phyloP scores from a whole-genome alignment of 2,329 filamentous ascomycete species.

The Stagonosporopsis rhizophila region DNA sequence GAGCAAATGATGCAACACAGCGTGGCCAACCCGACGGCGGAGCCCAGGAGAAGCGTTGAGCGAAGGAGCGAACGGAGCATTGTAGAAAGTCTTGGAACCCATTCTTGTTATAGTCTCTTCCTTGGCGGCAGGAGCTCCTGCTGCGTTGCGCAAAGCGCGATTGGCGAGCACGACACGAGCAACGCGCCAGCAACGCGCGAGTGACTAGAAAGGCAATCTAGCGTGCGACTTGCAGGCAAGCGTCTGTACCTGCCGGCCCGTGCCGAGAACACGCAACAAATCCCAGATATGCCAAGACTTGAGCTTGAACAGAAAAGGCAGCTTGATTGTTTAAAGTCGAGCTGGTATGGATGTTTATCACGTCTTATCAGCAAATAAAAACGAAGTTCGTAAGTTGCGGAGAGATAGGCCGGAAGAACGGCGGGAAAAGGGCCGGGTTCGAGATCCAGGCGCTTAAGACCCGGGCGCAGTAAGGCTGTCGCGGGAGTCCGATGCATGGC shows the following conservation, averaged over 20 bases:
- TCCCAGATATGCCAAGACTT: slow-evolving; percentile 4
- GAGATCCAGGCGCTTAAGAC: not conserved
- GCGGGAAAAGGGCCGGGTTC: not conserved
- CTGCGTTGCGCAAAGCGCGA: not conserved
- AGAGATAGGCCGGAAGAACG: not conserved
- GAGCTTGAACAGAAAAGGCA: slow-evolving; percentile 19
- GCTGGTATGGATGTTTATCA: slow-evolving; percentile 2
- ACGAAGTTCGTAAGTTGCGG: not conserved
- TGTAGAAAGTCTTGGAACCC: slow-evolving; percentile 1
- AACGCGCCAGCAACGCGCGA: not conserved
- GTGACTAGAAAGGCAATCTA: not conserved
- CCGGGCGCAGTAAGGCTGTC: not conserved
- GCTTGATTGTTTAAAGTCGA: slow-evolving; percentile 2
- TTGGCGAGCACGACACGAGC: slow-evolving; percentile 2
- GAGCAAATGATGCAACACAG: slow-evolving; percentile 13
- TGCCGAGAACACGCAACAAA: slow-evolving; percentile 3
- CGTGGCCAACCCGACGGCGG: slow-evolving; percentile 1
- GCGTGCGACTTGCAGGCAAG: not conserved
- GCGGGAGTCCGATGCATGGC: not conserved
- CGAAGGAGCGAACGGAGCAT: slow-evolving; percentile 1
- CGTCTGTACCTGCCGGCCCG: slow-evolving; percentile 5
- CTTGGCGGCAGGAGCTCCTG: slow-evolving; percentile 4
- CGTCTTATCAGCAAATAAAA: slow-evolving; percentile 10
- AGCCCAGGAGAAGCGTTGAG: not conserved
- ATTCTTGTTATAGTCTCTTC: not conserved